Evolutionary conservation across 2,329 filamentous ascomycete species (phyloP), one percentile per base, ranked within the genome.

Genomic region (Sphaerulina musiva): DNA sequence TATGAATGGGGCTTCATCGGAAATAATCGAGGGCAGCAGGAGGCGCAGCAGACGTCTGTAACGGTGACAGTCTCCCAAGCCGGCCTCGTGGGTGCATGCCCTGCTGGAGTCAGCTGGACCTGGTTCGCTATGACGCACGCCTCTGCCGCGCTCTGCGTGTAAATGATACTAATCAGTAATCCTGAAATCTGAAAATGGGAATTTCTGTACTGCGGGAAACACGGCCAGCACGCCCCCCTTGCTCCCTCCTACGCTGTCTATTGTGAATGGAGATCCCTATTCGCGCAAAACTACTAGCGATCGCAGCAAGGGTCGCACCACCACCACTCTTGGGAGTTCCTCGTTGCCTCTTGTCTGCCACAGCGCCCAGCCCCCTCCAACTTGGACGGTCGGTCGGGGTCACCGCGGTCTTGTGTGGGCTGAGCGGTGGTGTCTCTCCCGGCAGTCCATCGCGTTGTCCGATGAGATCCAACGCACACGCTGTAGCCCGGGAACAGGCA

Each of bases 191-290:
- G 14, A 17, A 17, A 17, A 17, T 17, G 14, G 14, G 14, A 17
- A 17, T 17, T 17, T 17, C 14, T 17, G 14, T 17, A 17, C 14
- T 17, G 14, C 14, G 14, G 40, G 48, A 45, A 51, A 51, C 48
- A 36, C 48, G 40, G 48, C 48, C 48, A 45, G 7, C 41, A 41
- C 26, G 6, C 5, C 14, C 48, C 48, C 48, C 41, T 51, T 34
- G 41, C 48, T 26, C 4, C 26, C 14, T 17, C 14, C 14, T 17
- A 17, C 14, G 14, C 14, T 17, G 14, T 26, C 4, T 26, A 6
- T 26, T 26, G 4, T 40, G 12, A 46, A 46, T 40, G 50, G 36
- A 41, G 50, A 52, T 52, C 43, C 29, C 50, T 44, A 52, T 46
- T 46, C 42, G 32, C 43, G 43, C 23, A 17, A 36, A 34, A 36